These are phyloP conservation scores for Cochlearia excelsa DNA, from an alignment of 345 rosid genomes.

Conservation along the genomic window DNA sequence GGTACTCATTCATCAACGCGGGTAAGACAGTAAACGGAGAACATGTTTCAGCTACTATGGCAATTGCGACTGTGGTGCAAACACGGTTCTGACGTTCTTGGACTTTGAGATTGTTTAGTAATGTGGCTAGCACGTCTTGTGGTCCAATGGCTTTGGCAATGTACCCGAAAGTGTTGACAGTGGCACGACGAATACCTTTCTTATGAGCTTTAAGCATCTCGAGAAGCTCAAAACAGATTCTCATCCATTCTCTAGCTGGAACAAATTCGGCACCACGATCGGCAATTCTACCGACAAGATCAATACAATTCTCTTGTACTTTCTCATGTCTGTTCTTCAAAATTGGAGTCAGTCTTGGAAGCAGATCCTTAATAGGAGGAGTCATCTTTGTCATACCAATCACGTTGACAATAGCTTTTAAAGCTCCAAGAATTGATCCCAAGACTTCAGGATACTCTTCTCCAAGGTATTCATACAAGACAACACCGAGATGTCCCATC, in stretches of 20 bases:
- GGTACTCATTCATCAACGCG: slow-evolving; percentile 96
- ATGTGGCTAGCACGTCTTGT: slow-evolving; percentile 94
- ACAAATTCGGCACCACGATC: slow-evolving; percentile 99
- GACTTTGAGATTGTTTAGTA: slow-evolving; percentile 94
- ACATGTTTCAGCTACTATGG: slow-evolving; percentile 97
- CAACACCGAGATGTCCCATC: slow-evolving; percentile 99
- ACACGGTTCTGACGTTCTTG: slow-evolving; percentile 99
- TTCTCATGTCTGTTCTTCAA: slow-evolving; percentile 99
- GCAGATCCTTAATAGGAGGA: slow-evolving; percentile 97
- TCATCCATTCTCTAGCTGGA: slow-evolving; percentile 99
- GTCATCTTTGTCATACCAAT: slow-evolving; percentile 99
- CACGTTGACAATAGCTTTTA: slow-evolving; percentile 97
- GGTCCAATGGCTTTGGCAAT: slow-evolving; percentile 99
- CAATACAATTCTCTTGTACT: slow-evolving; percentile 98
- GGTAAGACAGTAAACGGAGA: slow-evolving; percentile 96
- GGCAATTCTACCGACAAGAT: slow-evolving; percentile 97
- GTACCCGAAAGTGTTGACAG: slow-evolving; percentile 95
- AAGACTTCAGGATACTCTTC: slow-evolving; percentile 99
- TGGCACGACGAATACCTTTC: slow-evolving; percentile 96
- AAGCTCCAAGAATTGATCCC: slow-evolving; percentile 95
- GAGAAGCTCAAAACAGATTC: slow-evolving; percentile 95
- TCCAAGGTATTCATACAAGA: slow-evolving; percentile 91
- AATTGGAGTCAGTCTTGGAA: slow-evolving; percentile 94
- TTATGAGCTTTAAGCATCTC: slow-evolving; percentile 99
- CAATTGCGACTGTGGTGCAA: slow-evolving; percentile 97